Evolutionary conservation across 495 filamentous ascomycete genomes (phyloP), one percentile per base, ranked within the genome.

Genomic region (Zalerion maritima): DNA sequence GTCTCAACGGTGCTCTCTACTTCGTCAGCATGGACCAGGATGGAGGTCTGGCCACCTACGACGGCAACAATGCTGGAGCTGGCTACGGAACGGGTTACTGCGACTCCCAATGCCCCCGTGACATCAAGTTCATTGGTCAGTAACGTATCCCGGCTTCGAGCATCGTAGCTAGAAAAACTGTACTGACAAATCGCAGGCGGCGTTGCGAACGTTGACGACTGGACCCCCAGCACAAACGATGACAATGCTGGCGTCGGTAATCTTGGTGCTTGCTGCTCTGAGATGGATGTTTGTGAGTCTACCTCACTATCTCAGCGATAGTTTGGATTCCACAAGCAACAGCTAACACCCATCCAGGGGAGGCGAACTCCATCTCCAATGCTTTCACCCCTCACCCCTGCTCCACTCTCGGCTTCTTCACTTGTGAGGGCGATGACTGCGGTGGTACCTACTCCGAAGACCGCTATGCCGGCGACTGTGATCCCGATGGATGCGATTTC

Each of bases 51-150:
- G 34, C 44, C 46, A 62, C 60, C 47, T 64, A 60, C 51, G 32
- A 58, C 6, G 49, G 25, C 46, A 71, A 71, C 58, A 62, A 64
- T 53, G 68, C 69, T 28, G 68, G 69, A 43, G 67, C 69, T 41
- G 64, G 68, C 49, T 73, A 72, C 45, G 69, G 69, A 17, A 69
- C 64, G 33, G 71, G 71, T 4, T 76, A 76, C 50, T 76, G 71
- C 36, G 71, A 76, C 49, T 61, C 70, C 9, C 70, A 75, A 41
- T 76, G 71, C 40, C 63, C 65, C 1, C 58, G 59, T 12, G 65
- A 69, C 32, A 43, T 73, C 25, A 74, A 72, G 45, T 76, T 75
- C 50, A 71, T 75, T n/a, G n/a, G n/a, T n/a, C n/a, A n/a, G n/a
- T n/a, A n/a, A n/a, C n/a, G n/a, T n/a, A n/a, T n/a, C n/a, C n/a